These are phyloP conservation scores for Diphasiastrum complanatum DNA, from an alignment of 83 land plant species.

Conservation along the genomic window DNA sequence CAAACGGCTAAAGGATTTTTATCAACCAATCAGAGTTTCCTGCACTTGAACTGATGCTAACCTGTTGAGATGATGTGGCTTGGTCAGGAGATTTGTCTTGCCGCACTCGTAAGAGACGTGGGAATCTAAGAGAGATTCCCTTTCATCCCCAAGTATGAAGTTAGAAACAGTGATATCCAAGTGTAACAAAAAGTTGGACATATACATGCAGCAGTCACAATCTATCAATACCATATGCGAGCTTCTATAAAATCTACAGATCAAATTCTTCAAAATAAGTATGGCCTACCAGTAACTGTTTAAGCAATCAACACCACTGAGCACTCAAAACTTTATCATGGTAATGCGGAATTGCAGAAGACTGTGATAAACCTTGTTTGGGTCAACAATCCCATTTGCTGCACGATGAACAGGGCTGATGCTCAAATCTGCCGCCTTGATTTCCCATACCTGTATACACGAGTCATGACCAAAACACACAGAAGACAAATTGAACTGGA, in stretches of 20 bases:
- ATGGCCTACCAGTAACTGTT: no score
- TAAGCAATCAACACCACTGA: background rate
- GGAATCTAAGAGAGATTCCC: constrained; percentile 98
- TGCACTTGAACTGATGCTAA: no score
- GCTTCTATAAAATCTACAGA: constrained; percentile 7
- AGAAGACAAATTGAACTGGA: background rate
- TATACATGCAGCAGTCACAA: no score
- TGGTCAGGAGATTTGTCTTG: constrained; percentile 90
- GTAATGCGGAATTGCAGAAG: no score
- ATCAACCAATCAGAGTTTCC: no score
- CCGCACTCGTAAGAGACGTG: constrained; percentile 72
- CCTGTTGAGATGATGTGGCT: constrained; percentile 86
- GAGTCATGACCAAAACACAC: background rate
- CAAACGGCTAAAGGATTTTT: no score
- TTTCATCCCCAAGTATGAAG: no score
- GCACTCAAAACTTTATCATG: background rate
- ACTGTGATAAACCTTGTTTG: constrained; percentile 51
- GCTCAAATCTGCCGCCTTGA: constrained; percentile 96
- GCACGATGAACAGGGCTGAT: constrained; percentile 98
- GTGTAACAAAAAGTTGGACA: no score
- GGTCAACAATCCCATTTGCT: constrained; percentile 73
- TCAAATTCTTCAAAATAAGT: background rate
- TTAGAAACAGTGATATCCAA: no score
- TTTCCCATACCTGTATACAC: constrained; percentile 87
- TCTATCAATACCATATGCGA: background rate